A percentile compares a stretch with the other conserved stretches of the same genome.
phyloP scores from a whole-genome alignment of 2,329 filamentous ascomycete genomes.

The Penicillium sp. region DNA sequence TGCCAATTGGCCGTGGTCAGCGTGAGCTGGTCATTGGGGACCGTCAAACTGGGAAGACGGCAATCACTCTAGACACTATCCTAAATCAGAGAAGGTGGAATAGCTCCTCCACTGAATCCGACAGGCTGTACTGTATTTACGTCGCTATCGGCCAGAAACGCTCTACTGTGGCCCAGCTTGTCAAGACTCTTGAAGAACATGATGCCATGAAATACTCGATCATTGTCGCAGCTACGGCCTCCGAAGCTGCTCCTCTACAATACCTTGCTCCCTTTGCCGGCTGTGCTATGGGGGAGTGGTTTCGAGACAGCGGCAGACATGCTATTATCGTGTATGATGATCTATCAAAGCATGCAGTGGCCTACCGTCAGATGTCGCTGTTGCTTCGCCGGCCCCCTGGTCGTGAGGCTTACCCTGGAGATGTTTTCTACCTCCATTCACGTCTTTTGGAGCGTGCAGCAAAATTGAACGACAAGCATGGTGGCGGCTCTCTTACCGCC shows the following conservation, averaged over 20 bases:
- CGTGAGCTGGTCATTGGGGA: slow-evolving; percentile 99
- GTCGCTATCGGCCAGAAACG: slow-evolving; percentile 99
- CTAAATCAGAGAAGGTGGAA: slow-evolving; percentile 99
- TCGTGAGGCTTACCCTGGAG: slow-evolving; percentile 98
- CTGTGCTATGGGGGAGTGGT: slow-evolving; percentile 66
- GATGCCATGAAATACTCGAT: slow-evolving; percentile 98
- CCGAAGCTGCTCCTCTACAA: slow-evolving; percentile 92
- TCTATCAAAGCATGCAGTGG: slow-evolving; percentile 95
- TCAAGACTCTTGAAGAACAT: slow-evolving; percentile 99
- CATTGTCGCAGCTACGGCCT: slow-evolving; percentile 92
- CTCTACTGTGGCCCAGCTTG: slow-evolving; percentile 97
- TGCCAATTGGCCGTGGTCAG: slow-evolving; percentile 99
- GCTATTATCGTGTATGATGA: slow-evolving; percentile 91
- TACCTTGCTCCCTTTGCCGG: slow-evolving; percentile 93
- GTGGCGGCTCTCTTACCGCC: slow-evolving; percentile 94
- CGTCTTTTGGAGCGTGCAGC: slow-evolving; percentile 98
- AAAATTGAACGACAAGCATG: slow-evolving; percentile 89
- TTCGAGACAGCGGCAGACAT: slow-evolving; percentile 84
- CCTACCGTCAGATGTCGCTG: slow-evolving; percentile 98
- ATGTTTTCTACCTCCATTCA: slow-evolving; percentile 99
- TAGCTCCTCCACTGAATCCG: slow-evolving; percentile 77
- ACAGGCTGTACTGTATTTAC: slow-evolving; percentile 99
- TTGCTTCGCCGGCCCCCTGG: slow-evolving; percentile 95
- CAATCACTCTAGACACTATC: slow-evolving; percentile 95
- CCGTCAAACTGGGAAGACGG: slow-evolving; percentile 99